Evolutionary conservation across 306 rosid species (phyloP), one percentile per base, ranked within the genome.

Genomic region (Cercis canadensis): DNA sequence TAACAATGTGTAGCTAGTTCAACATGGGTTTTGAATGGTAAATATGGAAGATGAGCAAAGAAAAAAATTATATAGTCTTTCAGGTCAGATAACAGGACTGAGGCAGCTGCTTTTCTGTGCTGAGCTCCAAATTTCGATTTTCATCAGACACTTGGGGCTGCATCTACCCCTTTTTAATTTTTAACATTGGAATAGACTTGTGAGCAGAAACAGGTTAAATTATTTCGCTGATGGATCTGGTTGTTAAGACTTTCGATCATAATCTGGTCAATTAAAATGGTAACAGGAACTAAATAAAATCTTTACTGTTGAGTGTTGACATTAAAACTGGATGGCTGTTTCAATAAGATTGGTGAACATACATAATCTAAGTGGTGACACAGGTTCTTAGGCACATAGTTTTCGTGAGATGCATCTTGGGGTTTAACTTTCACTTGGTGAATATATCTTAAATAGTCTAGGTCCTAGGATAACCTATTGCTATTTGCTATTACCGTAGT

Each of bases 221-320:
- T 43, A 33, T 69, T 44, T n/a, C 11, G 41, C 62, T 19, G 36
- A 17, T 45, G 31, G 12, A 39, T 49, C 19, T 16, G 51, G 15
- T 37, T 54, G 44, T 16, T 12, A 43, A 45, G 51, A 62, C 46
- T 57, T 46, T 11, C 3, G 58, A 41, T 50, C 33, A 62, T 56
- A 19, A 31, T 24, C 46, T 57, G 72, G 64, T 71, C 57, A 49
- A 76, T 47, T 59, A 52, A 12, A 11, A 43, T 43, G 46, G 41
- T 4, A n/a, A 16, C 55, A 21, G 31, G 16, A 57, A 46, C 19
- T 34, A 9, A 21, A 60, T 13, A 62, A 34, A 55, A 8, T 24
- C 44, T 7, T 53, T 66, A 39, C 62, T 50, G 4, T 49, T 57
- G 64, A n/a, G n/a, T n/a, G n/a, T 34, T 57, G 64, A 32, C 41